Evolutionary conservation across 2,329 filamentous ascomycete species (phyloP).

Genomic region (Chaetomium strumarium): DNA sequence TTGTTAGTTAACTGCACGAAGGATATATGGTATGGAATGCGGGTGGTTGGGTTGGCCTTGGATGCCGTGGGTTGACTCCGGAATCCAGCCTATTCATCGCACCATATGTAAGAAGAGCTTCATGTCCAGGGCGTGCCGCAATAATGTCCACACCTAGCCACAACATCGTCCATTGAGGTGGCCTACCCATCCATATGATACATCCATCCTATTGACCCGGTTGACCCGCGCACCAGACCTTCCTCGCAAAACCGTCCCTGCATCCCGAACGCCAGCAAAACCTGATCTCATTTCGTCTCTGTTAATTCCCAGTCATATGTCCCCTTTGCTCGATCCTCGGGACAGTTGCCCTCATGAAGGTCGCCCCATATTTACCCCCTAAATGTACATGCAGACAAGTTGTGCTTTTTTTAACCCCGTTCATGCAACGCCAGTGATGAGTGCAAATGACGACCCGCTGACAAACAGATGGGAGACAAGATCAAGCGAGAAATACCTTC

Average conservation of each 20-base stretch:
- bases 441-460: conserved; percentile 11
- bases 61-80: background rate
- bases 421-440: conserved; percentile 18
- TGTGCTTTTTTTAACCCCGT: background rate
- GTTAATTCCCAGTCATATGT: conserved; percentile 10
- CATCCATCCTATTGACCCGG: conserved; percentile 1
- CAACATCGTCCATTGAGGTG: conserved; percentile 6
- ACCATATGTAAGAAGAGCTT: background rate
- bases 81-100: no score
- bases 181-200: conserved; percentile 5
- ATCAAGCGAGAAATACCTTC: conserved; percentile 17
- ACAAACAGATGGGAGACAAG: conserved; percentile 21
- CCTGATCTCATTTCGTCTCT: conserved; percentile 9
- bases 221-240: conserved; percentile 11
- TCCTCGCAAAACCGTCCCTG: conserved; percentile 10
- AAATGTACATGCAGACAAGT: conserved; percentile 6
- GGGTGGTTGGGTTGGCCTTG: background rate
- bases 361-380: background rate
- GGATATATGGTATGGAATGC: no score
- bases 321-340: background rate
- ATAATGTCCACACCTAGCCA: background rate
- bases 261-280: conserved; percentile 16
- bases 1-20: no score
- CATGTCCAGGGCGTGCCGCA: background rate
- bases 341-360: background rate